These are phyloP conservation scores for Coemansia aciculifera DNA, from an alignment of 192 early-diverging fungal species.

Conservation along the genomic window DNA sequence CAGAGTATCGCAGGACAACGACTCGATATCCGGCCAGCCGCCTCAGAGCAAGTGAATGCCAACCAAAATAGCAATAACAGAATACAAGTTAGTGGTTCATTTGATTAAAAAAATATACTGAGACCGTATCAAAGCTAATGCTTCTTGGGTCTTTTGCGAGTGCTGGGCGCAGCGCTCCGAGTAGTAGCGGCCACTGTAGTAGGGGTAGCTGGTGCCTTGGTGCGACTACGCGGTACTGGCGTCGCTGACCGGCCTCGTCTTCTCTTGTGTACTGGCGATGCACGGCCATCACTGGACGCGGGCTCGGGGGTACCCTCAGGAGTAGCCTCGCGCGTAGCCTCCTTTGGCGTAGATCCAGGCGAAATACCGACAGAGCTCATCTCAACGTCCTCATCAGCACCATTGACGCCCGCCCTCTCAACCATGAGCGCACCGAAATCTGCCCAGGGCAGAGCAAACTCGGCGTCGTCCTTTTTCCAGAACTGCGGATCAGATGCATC, in stretches of 20 bases:
- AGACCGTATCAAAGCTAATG: conserved; percentile 11
- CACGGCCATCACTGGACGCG: conserved; percentile 26
- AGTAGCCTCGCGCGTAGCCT: conserved; percentile 8
- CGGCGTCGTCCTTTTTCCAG: conserved; percentile 34
- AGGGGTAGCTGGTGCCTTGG: conserved; percentile 24
- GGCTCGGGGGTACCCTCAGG: conserved; percentile 18
- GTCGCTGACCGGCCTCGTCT: conserved; percentile 40
- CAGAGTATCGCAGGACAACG: conserved; percentile 37
- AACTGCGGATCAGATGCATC: conserved; percentile 50
- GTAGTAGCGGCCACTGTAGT: conserved; percentile 25
- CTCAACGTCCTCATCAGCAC: conserved; percentile 28
- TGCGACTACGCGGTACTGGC: conserved; percentile 38
- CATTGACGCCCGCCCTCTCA: conserved; percentile 34
- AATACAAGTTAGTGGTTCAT: background rate
- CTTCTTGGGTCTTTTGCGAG: conserved; percentile 31
- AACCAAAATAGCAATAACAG: background rate
- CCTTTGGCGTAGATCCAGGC: conserved; percentile 5
- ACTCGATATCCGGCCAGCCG: conserved; percentile 11
- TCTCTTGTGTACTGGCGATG: conserved; percentile 25
- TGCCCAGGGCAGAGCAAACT: conserved; percentile 47
- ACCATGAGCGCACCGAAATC: conserved; percentile 54
- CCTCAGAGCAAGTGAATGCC: conserved; percentile 6
- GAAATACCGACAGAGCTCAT: conserved; percentile 11
- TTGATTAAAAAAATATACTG: background rate
- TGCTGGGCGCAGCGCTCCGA: conserved; percentile 24